Percentiles rank a stretch among this genome's conserved stretches.
These are phyloP conservation scores for Irpex sp. DNA, from an alignment of 1,284 basidiomycete species.

Conservation along the genomic window DNA sequence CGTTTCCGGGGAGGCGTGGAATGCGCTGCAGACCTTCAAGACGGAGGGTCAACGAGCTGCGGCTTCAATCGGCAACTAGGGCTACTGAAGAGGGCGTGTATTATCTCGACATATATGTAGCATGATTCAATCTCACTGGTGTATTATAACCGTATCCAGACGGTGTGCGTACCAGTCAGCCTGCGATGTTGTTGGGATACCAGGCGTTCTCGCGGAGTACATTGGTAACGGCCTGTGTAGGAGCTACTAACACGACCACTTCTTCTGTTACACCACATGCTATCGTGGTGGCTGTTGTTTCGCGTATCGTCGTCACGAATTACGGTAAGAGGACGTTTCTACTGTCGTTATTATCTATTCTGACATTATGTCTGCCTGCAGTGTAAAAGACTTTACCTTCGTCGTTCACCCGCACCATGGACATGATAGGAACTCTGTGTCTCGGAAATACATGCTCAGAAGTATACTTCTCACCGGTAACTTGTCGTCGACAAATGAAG, in stretches of 20 bases:
- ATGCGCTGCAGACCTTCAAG: slow-evolving; percentile 60
- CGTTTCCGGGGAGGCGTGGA: slow-evolving; percentile 70
- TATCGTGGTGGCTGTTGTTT: too few species aligned
- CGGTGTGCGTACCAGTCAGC: too few species aligned
- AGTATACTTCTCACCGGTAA: too few species aligned
- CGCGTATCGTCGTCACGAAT: too few species aligned
- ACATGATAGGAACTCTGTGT: neutral
- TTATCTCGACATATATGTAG: neutral
- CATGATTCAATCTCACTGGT: neutral
- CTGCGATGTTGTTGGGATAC: too few species aligned
- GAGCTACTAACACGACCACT: too few species aligned
- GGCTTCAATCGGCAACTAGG: neutral
- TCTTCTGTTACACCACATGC: too few species aligned
- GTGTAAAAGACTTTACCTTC: too few species aligned
- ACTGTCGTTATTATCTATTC: neutral
- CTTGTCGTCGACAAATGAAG: too few species aligned
- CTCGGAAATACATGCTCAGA: neutral
- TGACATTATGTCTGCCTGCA: neutral
- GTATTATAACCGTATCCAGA: neutral
- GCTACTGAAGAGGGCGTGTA: neutral
- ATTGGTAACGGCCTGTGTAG: too few species aligned
- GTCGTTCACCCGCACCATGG: too few species aligned
- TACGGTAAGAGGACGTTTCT: neutral
- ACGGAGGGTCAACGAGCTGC: slow-evolving; percentile 18
- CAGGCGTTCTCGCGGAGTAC: too few species aligned